Base-by-base conservation (phyloP, 2,329 filamentous ascomycete species). In the Arthrobotrys conoides region DNA sequence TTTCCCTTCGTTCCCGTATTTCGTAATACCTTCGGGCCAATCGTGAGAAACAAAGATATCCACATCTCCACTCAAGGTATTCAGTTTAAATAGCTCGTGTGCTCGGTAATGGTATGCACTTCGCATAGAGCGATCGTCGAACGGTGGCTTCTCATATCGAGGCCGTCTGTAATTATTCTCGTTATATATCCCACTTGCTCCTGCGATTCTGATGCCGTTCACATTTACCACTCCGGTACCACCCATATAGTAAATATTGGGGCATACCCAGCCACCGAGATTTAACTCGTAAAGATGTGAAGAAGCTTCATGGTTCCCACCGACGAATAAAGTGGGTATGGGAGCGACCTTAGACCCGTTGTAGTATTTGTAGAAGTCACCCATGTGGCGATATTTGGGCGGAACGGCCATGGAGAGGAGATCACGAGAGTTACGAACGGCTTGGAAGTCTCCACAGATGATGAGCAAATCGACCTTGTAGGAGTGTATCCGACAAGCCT, bases 211-310 rank as follows among this genome's bases (percentile, higher is more conserved):
- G 61, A 99, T 86, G 0, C 93, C 91, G 0, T 95, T 95, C 36
- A 96, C 87, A 18, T 91, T 91, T 48, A 99, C 84, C 8, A 99
- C 91, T 83, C 97, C 97, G 76, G 96, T 93, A 38, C 94, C 93
- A 61, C 96, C 96, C 84, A 98, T 88, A 85, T 97, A 99, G 87
- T 97, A 99, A 80, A 99, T 98, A 81, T 96, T 97, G 8, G 93
- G 94, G 6, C 95, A 95, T 5, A 93, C 96, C 96, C 96, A 99
- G 64, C 96, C 96, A 65, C 96, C 96, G 83, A 98, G 97, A 86
- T 80, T 97, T 0, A 99, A 88, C 85, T 99, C 96, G 87, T 91
- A 96, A 4, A 97, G 87, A 84, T 98, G 90, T 64, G 92, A 94
- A 82, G 92, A 92, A 0, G 96, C 95, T 86, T 99, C 96, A 83